These are phyloP conservation scores for Sphaerobolus stellatus DNA, from an alignment of 1,284 basidiomycete genomes.

Conservation along the genomic window DNA sequence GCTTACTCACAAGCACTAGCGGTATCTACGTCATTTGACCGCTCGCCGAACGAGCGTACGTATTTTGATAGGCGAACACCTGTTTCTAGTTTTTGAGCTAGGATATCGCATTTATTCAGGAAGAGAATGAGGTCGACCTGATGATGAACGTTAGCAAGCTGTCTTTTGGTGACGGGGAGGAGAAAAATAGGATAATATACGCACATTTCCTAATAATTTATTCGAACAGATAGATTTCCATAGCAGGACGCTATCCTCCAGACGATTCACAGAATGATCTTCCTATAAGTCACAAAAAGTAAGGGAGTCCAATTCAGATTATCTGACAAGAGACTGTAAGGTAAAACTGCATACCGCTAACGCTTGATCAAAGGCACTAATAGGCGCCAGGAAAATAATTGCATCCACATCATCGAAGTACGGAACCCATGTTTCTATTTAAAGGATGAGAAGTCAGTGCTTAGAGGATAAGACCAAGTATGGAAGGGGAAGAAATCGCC, in stretches of 20 bases:
- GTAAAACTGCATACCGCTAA: conserved; percentile 65
- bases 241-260: conserved; percentile 74
- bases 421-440: conserved; percentile 22
- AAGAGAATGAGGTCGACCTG: conserved; percentile 71
- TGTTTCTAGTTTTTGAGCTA: conserved; percentile 58
- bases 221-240: conserved; percentile 78
- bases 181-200: background rate
- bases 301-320: no score
- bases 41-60: conserved; percentile 70
- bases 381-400: conserved; percentile 79
- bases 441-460: no score
- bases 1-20: conserved; percentile 70
- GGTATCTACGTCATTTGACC: conserved; percentile 67
- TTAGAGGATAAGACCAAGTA: no score
- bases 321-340: conserved; percentile 8
- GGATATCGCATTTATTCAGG: conserved; percentile 78
- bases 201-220: conserved; percentile 57
- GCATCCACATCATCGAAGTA: conserved; percentile 43
- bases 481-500: no score
- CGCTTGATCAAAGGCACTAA: conserved; percentile 77
- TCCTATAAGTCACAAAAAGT: conserved; percentile 35
- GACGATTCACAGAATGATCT: conserved; percentile 26
- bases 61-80: conserved; percentile 66
- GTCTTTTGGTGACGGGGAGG: background rate
- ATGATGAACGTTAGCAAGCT: background rate